Conservation (phyloP, 805 yeast species). For the Kluyveromyces siamensis region DNA sequence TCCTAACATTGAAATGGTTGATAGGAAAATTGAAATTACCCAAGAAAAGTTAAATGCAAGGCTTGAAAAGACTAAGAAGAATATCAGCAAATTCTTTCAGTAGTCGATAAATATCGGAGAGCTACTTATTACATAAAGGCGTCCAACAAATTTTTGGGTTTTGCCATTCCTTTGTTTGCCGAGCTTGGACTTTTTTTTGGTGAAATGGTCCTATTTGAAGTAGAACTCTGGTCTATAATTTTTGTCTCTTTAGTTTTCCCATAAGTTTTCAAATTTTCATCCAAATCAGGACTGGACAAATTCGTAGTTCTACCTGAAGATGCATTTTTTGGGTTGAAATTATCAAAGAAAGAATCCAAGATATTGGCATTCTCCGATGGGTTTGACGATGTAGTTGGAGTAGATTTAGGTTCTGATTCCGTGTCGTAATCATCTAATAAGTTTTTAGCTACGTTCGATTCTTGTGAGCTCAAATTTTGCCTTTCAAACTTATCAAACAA, state of each 20-base stretch:
- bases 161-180: neutral
- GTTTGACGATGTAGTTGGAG: neutral
- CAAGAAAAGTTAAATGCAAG: conserved; percentile 33
- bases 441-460: neutral
- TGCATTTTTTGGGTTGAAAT: neutral
- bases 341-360: neutral
- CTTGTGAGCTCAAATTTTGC: neutral
- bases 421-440: neutral
- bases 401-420: neutral
- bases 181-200: neutral
- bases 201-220: neutral
- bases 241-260: neutral
- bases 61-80: conserved; percentile 43
- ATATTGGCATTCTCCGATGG: neutral
- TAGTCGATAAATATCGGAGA: conserved; percentile 9
- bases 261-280: neutral
- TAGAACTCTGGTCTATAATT: neutral
- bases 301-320: neutral
- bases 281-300: too few relatives aligned
- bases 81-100: conserved; percentile 53
- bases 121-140: conserved; percentile 22
- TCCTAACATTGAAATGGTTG: conserved; percentile 43
- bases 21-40: conserved; percentile 34
- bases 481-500: conserved; percentile 22
- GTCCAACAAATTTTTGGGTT: conserved; percentile 24